Conservation (phyloP, 2,329 filamentous ascomycete species). For the Curvularia verruculosa region DNA sequence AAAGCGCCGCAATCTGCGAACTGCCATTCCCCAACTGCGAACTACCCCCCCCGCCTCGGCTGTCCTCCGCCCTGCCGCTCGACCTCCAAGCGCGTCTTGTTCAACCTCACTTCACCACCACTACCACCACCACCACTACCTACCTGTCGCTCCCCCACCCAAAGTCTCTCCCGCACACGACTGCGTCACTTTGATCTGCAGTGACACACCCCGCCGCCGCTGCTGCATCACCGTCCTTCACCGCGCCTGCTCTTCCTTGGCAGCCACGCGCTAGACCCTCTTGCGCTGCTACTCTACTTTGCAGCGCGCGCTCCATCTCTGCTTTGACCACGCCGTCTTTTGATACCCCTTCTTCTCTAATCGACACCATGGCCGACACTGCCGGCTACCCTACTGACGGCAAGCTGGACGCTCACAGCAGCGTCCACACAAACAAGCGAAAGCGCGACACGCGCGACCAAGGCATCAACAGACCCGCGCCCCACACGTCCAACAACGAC, state of each 20-base stretch:
- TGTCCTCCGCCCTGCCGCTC: constrained; percentile 32
- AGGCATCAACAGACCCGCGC: constrained; percentile 48
- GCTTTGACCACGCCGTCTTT: not conserved
- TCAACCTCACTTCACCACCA: constrained; percentile 11
- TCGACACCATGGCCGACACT: constrained; percentile 44
- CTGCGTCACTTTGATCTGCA: not conserved
- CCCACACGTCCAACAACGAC: constrained; percentile 42
- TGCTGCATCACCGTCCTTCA: not conserved
- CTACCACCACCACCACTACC: constrained; percentile 17
- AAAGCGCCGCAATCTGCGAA: constrained; percentile 29
- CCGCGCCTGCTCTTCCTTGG: not conserved
- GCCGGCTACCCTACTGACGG: constrained; percentile 47
- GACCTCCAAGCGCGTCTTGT: constrained; percentile 28
- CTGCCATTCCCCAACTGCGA: not conserved
- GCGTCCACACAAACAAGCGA: constrained; percentile 50
- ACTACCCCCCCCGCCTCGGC: constrained; percentile 9
- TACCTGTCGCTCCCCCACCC: constrained; percentile 16
- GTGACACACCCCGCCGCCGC: not conserved
- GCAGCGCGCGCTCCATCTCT: not conserved
- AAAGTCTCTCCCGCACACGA: not conserved
- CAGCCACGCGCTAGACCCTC: constrained; percentile 7
- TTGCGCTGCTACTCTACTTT: not conserved
- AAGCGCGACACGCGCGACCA: constrained; percentile 56
- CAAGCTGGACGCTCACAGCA: constrained; percentile 44
- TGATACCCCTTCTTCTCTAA: not conserved